Conservation (phyloP, 345 rosid genomes). For the Reutealis trisperma region DNA sequence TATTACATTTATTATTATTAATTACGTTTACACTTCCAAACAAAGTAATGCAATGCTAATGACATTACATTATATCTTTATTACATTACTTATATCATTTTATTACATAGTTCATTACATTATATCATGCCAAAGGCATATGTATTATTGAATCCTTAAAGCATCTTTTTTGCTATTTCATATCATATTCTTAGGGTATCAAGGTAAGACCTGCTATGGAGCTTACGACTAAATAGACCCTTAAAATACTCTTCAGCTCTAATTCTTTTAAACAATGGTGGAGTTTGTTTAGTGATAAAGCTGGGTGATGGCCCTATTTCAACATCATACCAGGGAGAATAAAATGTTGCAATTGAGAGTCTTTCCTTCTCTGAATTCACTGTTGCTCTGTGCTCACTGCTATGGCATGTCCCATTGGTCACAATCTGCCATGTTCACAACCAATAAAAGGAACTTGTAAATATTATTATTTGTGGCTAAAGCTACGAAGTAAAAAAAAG, state of each 20-base stretch:
- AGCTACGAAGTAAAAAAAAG: not conserved
- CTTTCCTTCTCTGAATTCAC: slow-evolving; percentile 46
- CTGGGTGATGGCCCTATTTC: slow-evolving; percentile 48
- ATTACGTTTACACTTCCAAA: no score
- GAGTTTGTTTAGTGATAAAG: slow-evolving; percentile 30
- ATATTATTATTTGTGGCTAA: not conserved
- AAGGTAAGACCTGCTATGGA: slow-evolving; percentile 41
- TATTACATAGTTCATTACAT: no score
- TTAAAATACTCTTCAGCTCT: slow-evolving; percentile 39
- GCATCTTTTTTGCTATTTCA: not conserved
- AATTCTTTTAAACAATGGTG: slow-evolving; percentile 34
- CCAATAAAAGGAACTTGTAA: not conserved
- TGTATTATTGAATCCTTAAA: not conserved
- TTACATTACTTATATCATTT: no score
- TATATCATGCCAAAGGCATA: no score
- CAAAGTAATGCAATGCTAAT: no score
- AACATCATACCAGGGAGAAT: slow-evolving; percentile 26
- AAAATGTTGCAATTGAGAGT: slow-evolving; percentile 49
- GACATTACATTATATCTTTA: no score
- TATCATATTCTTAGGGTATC: slow-evolving; percentile 32
- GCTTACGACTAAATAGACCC: slow-evolving; percentile 44
- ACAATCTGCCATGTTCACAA: slow-evolving; percentile 32
- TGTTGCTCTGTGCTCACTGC: slow-evolving; percentile 51
- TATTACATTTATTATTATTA: no score
- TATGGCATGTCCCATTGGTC: slow-evolving; percentile 44